These are phyloP conservation scores for Hortaea sp. DNA, from an alignment of 2,329 filamentous ascomycete genomes.

Conservation along the genomic window DNA sequence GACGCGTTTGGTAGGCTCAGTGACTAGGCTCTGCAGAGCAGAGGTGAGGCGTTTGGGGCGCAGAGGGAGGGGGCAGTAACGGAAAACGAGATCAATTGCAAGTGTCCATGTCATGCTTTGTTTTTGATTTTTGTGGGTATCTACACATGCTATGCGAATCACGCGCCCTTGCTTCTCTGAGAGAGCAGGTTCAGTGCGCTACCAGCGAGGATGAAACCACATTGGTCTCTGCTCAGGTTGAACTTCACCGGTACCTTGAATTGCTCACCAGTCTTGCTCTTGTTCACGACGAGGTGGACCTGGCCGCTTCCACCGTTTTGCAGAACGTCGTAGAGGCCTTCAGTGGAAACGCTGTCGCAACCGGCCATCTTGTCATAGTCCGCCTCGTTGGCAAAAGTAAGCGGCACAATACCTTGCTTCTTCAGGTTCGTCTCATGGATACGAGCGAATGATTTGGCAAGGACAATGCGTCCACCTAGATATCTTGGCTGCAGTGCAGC, in stretches of 20 bases:
- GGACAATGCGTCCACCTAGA: constrained; percentile 72
- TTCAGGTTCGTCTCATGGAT: constrained; percentile 96
- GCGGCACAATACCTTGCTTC: constrained; percentile 92
- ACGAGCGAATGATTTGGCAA: constrained; percentile 78
- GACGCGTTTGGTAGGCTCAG: neutral
- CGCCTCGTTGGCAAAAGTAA: constrained; percentile 78
- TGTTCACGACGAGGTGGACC: constrained; percentile 51
- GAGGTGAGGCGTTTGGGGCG: neutral
- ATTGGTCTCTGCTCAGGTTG: constrained; percentile 81
- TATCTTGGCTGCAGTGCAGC: constrained; percentile 86
- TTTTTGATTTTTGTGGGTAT: neutral
- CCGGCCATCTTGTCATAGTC: constrained; percentile 81
- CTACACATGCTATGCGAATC: neutral
- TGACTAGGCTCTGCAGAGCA: neutral
- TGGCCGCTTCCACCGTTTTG: constrained; percentile 65
- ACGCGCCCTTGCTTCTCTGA: constrained; percentile 37
- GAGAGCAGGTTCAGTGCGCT: constrained; percentile 87
- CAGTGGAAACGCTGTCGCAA: constrained; percentile 71
- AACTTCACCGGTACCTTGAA: constrained; percentile 70
- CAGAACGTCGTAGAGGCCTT: constrained; percentile 76
- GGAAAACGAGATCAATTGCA: too few species aligned
- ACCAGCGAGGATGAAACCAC: constrained; percentile 82
- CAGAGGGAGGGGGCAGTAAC: too few species aligned
- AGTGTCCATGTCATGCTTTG: too few species aligned
- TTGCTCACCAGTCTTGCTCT: constrained; percentile 47